Evolutionary conservation across 2,329 filamentous ascomycete species (phyloP).

Genomic region (Penicillium freii): DNA sequence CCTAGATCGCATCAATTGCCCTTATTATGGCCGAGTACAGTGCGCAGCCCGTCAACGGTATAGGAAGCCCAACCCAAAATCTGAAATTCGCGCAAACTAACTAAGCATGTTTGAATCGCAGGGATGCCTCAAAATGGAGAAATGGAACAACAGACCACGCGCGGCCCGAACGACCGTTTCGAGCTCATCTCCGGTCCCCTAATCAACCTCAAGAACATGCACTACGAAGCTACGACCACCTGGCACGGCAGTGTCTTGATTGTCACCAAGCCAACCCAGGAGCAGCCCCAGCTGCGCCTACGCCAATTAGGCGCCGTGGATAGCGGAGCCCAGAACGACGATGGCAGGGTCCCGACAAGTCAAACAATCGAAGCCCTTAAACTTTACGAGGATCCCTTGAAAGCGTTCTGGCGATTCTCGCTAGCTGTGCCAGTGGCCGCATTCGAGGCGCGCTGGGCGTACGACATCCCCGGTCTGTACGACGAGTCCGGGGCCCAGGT

Average conservation of each 20-base stretch:
- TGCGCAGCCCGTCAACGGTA: conserved; percentile 22
- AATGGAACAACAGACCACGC: conserved; percentile 8
- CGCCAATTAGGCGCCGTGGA: conserved; percentile 35
- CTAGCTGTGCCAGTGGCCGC: conserved; percentile 64
- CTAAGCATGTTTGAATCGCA: conserved; percentile 9
- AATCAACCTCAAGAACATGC: conserved; percentile 50
- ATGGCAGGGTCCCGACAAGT: conserved; percentile 7
- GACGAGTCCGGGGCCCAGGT: conserved; percentile 59
- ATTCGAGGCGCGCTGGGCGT: conserved; percentile 76
- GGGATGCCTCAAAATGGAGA: conserved; percentile 25
- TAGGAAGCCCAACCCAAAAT: too few relatives aligned
- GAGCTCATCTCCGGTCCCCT: conserved; percentile 50
- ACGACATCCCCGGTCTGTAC: conserved; percentile 66
- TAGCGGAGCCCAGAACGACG: conserved; percentile 23
- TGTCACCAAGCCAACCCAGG: conserved; percentile 71
- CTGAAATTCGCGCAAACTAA: background rate
- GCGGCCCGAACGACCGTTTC: conserved; percentile 27
- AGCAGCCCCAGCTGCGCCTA: conserved; percentile 58
- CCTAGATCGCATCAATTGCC: conserved; percentile 7
- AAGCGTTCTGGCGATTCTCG: conserved; percentile 60
- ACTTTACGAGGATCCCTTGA: conserved; percentile 59
- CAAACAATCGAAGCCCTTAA: conserved; percentile 48
- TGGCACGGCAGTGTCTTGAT: conserved; percentile 88
- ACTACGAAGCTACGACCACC: conserved; percentile 32
- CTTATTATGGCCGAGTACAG: conserved; percentile 19